Evolutionary conservation across 164 flowering plant genomes (phyloP).

Genomic region (Vitis rupestris): DNA sequence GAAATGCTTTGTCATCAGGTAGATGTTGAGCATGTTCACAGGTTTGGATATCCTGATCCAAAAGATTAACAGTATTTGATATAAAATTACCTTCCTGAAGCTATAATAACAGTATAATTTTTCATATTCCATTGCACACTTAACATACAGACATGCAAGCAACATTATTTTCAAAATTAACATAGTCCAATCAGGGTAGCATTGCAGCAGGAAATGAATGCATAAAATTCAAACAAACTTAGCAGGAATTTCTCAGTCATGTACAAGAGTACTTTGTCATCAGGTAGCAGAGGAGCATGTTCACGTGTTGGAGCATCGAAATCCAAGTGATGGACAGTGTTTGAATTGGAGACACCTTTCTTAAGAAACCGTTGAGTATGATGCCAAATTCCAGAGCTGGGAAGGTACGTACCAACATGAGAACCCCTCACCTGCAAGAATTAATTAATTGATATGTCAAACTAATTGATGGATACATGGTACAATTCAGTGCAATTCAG

Average conservation of each 20-base stretch:
- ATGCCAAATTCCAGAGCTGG: conserved; percentile 90
- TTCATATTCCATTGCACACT: too few species aligned
- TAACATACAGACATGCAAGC: too few species aligned
- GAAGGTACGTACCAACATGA: conserved; percentile 88
- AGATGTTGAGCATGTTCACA: too few species aligned
- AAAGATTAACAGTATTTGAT: too few species aligned
- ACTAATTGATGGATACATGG: neutral
- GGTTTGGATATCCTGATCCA: too few species aligned
- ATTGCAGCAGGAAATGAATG: too few species aligned
- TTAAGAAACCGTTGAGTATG: conserved; percentile 81
- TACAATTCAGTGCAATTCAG: neutral
- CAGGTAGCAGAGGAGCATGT: conserved; percentile 70
- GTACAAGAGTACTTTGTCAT: conserved; percentile 64
- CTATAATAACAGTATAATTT: too few species aligned
- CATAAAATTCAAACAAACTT: too few species aligned
- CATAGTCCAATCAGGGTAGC: too few species aligned
- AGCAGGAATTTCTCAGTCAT: neutral
- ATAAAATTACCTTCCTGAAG: too few species aligned
- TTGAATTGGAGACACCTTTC: conserved; percentile 50
- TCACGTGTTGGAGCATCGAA: conserved; percentile 99
- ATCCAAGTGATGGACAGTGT: conserved; percentile 83
- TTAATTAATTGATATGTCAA: conserved; percentile 6
- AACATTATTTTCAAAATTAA: too few species aligned
- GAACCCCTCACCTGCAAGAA: conserved; percentile 77
- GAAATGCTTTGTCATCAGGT: too few species aligned